Conservation (phyloP, 257 asterid species). For the Fraxinus quadrangulata region DNA sequence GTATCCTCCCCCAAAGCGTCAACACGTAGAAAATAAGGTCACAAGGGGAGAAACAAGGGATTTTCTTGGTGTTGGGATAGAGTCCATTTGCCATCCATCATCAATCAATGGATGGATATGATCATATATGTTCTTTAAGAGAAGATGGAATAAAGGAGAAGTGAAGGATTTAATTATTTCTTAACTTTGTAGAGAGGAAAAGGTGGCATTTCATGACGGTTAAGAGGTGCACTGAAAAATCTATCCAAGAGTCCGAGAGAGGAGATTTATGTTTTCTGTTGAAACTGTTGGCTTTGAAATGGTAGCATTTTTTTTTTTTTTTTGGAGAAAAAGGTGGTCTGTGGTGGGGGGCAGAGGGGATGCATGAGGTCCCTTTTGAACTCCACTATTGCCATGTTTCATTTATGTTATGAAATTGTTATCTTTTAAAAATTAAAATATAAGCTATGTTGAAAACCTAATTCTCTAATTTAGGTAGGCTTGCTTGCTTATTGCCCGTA, state of each 20-base stretch:
- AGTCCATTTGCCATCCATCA: conserved; percentile 74
- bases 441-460: conserved; percentile 16
- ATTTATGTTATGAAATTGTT: conserved; percentile 43
- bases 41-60: conserved; percentile 80
- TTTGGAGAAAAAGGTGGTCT: conserved; percentile 31
- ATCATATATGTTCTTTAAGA: conserved; percentile 15
- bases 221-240: conserved; percentile 38
- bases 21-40: conserved; percentile 38
- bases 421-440: conserved; percentile 40
- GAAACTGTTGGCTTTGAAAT: conserved; percentile 20
- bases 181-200: conserved; percentile 37
- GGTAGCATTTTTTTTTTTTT: conserved; percentile 34
- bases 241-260: conserved; percentile 14
- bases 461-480: conserved; percentile 20
- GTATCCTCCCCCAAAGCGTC: conserved; percentile 57
- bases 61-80: conserved; percentile 91
- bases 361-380: conserved; percentile 38
- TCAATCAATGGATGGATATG: conserved; percentile 87
- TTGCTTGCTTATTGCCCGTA: conserved; percentile 20
- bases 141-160: neutral
- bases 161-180: conserved; percentile 18
- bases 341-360: conserved; percentile 63
- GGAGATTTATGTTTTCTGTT: conserved; percentile 69
- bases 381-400: conserved; percentile 55
- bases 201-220: conserved; percentile 46